phyloP scores from a whole-genome alignment of 2,329 filamentous ascomycete species.

The Penicillium crustosum region DNA sequence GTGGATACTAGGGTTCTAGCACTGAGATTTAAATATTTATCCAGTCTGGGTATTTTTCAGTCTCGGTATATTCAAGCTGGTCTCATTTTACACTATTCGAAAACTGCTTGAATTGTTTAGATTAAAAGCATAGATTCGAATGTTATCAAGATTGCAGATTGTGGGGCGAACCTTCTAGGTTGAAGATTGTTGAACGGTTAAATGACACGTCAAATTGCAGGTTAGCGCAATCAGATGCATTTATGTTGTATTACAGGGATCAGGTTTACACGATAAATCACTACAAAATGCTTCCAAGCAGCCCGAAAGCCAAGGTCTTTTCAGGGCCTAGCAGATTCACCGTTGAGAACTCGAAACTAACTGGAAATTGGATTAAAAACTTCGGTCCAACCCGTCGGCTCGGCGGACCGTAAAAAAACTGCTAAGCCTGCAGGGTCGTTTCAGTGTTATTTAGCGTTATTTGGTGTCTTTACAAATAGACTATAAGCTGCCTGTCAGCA shows the following conservation, averaged over 20 bases:
- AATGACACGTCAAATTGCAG: not conserved
- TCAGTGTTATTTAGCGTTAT: not conserved
- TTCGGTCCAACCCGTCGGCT: not conserved
- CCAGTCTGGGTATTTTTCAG: too few relatives aligned
- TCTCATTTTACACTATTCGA: not conserved
- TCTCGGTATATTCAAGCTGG: not conserved
- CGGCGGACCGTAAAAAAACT: not conserved
- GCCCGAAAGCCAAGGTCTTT: not conserved
- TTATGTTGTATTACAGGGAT: not conserved
- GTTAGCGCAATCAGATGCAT: not conserved
- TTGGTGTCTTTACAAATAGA: constrained; percentile 4
- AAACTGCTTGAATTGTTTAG: not conserved
- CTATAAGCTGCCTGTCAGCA: constrained; percentile 11
- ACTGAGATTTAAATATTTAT: too few relatives aligned
- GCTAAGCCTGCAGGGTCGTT: not conserved
- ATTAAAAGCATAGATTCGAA: not conserved
- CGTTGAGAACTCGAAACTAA: not conserved
- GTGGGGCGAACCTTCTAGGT: not conserved
- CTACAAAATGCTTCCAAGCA: not conserved
- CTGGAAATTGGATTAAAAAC: not conserved
- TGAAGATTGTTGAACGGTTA: not conserved
- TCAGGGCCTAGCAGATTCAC: not conserved
- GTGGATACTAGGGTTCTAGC: not conserved
- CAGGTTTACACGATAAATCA: not conserved
- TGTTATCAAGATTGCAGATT: not conserved